Base-by-base conservation (phyloP, 495 filamentous ascomycete genomes). In the Penicillium turbatum region DNA sequence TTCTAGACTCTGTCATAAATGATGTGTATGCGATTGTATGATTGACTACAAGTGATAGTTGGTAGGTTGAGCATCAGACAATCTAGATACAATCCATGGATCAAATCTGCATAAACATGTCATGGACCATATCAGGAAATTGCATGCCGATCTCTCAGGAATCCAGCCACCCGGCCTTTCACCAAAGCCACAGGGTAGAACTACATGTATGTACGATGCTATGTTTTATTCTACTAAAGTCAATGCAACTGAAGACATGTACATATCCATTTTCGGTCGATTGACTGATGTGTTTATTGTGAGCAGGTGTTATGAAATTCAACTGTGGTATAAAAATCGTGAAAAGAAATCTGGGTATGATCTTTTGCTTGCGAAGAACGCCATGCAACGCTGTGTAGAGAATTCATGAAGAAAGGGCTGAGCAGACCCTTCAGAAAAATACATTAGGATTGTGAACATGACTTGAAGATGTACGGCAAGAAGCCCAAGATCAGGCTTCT, bases 271-370 rank as follows among this genome's bases (percentile, higher is more conserved):
- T 43, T 35, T 37, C 34, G 29, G 29, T 38, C n/a, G 15, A 37
- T 35, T 7, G 21, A 11, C 19, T 34, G 34, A 35, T 1, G 8
- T 15, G 16, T 38, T 13, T 21, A 24, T 49, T 24, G 34, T 16
- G n/a, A 43, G 29, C n/a, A 46, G 15, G 13, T 48, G 37, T 19
- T 38, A 51, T 43, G 29, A 34, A 31, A 42, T 51, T 51, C 38
- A 42, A 41, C 29, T 17, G 49, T 44, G 41, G 41, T 51, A 43
- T 43, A 51, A 43, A 51, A 51, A 43, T 51, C 39, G 38, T 51
- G 38, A 51, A 40, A 51, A 51, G 31, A 46, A 54, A 56, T 59
- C 51, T 54, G 67, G 67, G 65, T 70, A 70, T 68, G 65, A 61
- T 61, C 56, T 61, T 62, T 61, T 56, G 56, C 62, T 70, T 54